Evolutionary conservation across 441 rosid species (phyloP), one percentile per base, ranked within the genome.

Genomic region (Croton setiger): DNA sequence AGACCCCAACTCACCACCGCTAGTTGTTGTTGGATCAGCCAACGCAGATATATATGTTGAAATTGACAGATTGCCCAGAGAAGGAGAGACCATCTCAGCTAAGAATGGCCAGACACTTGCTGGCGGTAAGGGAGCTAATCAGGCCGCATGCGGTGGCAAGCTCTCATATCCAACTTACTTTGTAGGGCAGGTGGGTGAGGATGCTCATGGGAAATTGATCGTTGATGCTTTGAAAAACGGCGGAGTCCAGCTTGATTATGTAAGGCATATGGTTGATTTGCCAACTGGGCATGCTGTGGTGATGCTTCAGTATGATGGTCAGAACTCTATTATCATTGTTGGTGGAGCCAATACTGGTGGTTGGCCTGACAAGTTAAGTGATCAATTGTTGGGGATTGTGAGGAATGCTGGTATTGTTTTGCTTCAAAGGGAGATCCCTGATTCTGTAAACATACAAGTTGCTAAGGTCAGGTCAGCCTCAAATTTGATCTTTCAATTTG

Each of bases 201-300:
- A 93, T 74, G 95, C 95, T 0, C 79, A 87, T 70, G 98, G 97
- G 74, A 87, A 79, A 72, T 71, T 89, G 69, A 82, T 93, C 53
- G 55, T 78, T 14, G 87, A 83, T 45, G 93, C 93, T 12, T 72
- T 93, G 75, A 81, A 64, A 49, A 73, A 64, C 36, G 82, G 85
- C 71, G 96, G 96, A 39, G 98, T 91, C 10, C 72, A 61, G 39
- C 61, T 88, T 71, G 92, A 88, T 47, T 71, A 84, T 75, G 76
- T 88, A 48, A 82, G 76, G 71, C 63, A 52, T 41, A 76, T 79
- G 71, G 58, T 17, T 49, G 84, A 75, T 57, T 84, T 76, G 66
- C 97, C 97, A 2, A 91, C 98, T 72, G 97, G 98, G 33, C 92
- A 91, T 76, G 96, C 98, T 35, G 95, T 93, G 66, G 97, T 93